Percentiles rank a stretch among this genome's conserved stretches.
phyloP scores from a whole-genome alignment of 192 early-diverging fungal genomes.

The Powellomyces hirtus region DNA sequence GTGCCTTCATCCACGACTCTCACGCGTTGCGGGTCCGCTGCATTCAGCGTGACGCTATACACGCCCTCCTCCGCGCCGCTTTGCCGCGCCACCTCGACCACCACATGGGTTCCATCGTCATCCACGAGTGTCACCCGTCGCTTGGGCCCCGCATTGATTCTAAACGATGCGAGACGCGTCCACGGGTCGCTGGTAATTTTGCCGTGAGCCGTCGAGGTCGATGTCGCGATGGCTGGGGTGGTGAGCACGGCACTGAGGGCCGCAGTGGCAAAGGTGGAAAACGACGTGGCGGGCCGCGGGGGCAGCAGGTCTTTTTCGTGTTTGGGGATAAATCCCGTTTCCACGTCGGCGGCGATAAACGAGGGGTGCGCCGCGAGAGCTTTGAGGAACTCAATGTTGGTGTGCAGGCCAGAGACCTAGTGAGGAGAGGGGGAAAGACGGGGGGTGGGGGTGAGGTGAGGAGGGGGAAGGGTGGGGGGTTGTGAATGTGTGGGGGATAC shows the following conservation, averaged over 20 bases:
- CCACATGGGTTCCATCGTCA: constrained; percentile 1
- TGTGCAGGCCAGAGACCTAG: constrained; percentile 85
- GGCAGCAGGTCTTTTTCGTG: constrained; percentile 66
- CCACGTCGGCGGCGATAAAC: constrained; percentile 84
- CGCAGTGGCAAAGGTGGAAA: constrained; percentile 63
- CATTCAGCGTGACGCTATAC: constrained; percentile 7
- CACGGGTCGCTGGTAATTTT: too few species aligned
- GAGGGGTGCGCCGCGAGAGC: constrained; percentile 72
- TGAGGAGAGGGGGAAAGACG: constrained; percentile 53
- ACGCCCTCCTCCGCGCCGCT: neutral
- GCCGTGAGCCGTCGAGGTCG: constrained; percentile 11
- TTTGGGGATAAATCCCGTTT: constrained; percentile 92
- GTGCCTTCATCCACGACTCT: neutral
- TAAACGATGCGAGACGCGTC: constrained; percentile 31
- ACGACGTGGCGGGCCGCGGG: constrained; percentile 28
- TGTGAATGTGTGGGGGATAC: neutral
- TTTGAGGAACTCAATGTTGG: constrained; percentile 91
- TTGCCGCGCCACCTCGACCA: neutral
- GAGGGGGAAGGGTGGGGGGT: neutral
- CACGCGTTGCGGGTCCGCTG: neutral
- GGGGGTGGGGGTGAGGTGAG: constrained; percentile 15
- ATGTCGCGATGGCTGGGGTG: neutral
- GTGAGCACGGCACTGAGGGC: constrained; percentile 49
- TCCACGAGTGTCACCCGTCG: constrained; percentile 25
- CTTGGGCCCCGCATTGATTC: constrained; percentile 42